phyloP scores from a whole-genome alignment of 73 alveolate species.

The Stentor roeselii region DNA sequence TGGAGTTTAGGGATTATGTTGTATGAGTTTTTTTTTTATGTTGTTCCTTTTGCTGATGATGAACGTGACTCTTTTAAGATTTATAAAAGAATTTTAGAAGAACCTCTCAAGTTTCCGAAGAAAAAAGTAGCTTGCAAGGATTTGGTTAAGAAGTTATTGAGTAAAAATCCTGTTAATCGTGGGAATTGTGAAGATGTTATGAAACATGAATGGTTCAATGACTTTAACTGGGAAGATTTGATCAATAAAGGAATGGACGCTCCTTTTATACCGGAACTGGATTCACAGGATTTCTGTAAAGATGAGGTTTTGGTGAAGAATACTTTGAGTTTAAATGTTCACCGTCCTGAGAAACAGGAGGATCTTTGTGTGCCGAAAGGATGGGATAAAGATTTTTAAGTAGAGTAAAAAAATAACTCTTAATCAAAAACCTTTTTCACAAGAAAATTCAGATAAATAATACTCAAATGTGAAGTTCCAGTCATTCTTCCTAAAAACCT shows the following conservation, averaged over 20 bases:
- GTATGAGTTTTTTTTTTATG: constrained; percentile 50
- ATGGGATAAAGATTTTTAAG: too few species aligned
- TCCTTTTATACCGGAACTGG: not conserved
- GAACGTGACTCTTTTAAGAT: constrained; percentile 49
- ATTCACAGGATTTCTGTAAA: too few species aligned
- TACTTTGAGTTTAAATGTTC: too few species aligned
- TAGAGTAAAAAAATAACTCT: too few species aligned
- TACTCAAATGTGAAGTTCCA: too few species aligned
- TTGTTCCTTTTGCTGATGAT: constrained; percentile 55
- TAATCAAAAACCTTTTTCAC: too few species aligned
- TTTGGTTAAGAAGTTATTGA: too few species aligned
- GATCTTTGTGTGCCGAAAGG: too few species aligned
- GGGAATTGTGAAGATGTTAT: not conserved
- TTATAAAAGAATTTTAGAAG: constrained; percentile 37
- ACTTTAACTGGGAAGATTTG: not conserved
- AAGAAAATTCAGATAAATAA: too few species aligned
- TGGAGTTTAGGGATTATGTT: constrained; percentile 59
- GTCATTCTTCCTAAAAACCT: too few species aligned
- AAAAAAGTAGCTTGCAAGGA: not conserved
- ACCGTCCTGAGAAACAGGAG: too few species aligned
- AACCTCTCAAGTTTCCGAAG: not conserved
- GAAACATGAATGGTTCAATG: not conserved
- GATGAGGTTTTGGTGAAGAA: too few species aligned
- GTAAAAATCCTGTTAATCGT: not conserved
- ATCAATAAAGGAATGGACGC: not conserved